Evolutionary conservation across 495 filamentous ascomycete genomes (phyloP), one percentile per base, ranked within the genome.

Genomic region (Cryomyces minteri): DNA sequence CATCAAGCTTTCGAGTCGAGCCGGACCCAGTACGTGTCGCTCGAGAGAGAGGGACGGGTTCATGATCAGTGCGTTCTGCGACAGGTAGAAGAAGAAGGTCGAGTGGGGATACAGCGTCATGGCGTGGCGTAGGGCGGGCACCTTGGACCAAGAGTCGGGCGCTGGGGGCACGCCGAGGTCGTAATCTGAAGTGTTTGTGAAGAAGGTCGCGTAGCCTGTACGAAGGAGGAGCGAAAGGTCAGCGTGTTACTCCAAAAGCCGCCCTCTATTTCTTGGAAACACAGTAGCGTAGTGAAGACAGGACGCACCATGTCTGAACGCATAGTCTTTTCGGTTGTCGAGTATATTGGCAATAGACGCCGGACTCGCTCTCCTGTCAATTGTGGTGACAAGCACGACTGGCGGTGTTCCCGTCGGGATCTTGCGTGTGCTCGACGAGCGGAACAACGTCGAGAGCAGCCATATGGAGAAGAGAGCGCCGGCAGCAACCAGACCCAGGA

Each of bases 41-140:
- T 80, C 70, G 37, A 96, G 67, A 0, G 71, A 66, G 48, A 80
- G 69, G 30, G 70, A 61, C 0, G 84, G 84, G 61, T 90, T 85
- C 87, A 94, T 94, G 62, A 99, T 84, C 39, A 94, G 68, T 40
- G 85, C 75, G 55, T 87, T 74, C 40, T 78, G 69, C 47, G 85
- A 82, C 2, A 96, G 77, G 57, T 79, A 80, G 74, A 86, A 96
- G 65, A 95, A 74, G 54, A 77, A 94, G 42, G 71, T 71, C 44
- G 72, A 72, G 49, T 83, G 66, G 9, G 87, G 83, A 52, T 75
- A 79, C 34, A 71, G 66, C 5, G 85, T 79, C 66, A 99, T 75
- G 32, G 88, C 92, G 56, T 96, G 87, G 40, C 92, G 79, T 47
- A 88, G 67, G n/a, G 88, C 84, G 46, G 85, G 84, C 45, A 94